Conservation (phyloP, 1,284 basidiomycete genomes). For the Wolfiporia cocos region DNA sequence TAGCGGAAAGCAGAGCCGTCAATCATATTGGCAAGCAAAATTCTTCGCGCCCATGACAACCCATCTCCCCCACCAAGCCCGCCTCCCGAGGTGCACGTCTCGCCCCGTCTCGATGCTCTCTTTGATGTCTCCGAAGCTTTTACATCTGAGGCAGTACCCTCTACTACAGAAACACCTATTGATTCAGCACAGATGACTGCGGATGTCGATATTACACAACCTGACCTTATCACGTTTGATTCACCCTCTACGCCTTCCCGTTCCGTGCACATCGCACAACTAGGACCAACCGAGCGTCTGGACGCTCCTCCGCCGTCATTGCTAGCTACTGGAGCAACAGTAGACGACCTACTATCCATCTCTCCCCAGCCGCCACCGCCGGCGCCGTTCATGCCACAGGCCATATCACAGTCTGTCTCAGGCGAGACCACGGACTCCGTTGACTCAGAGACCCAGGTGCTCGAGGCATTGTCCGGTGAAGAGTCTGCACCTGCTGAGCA, state of each 20-base stretch:
- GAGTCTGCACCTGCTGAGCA: not conserved
- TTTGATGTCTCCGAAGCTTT: not conserved
- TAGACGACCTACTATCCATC: constrained; percentile 36
- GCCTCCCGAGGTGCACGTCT: constrained; percentile 3
- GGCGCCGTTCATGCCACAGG: not conserved
- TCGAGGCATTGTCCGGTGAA: constrained; percentile 8
- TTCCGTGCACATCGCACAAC: too few species aligned
- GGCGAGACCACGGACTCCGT: constrained; percentile 8
- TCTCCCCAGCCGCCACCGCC: constrained; percentile 25
- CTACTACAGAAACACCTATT: too few species aligned
- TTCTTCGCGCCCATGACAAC: constrained; percentile 64
- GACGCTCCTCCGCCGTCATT: too few species aligned
- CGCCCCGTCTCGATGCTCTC: not conserved
- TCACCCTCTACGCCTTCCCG: constrained; percentile 21
- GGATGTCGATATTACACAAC: constrained; percentile 12
- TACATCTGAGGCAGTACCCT: too few species aligned
- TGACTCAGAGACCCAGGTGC: constrained; percentile 18
- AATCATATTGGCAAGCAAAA: constrained; percentile 53
- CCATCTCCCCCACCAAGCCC: constrained; percentile 64
- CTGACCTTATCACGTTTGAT: constrained; percentile 37
- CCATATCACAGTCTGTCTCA: not conserved
- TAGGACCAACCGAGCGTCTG: too few species aligned
- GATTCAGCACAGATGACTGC: not conserved
- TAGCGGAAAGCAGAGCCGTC: constrained; percentile 47
- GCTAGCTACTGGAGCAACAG: constrained; percentile 13